Evolutionary conservation across 257 asterid genomes (phyloP).

Genomic region (Solanum ossicruentum): DNA sequence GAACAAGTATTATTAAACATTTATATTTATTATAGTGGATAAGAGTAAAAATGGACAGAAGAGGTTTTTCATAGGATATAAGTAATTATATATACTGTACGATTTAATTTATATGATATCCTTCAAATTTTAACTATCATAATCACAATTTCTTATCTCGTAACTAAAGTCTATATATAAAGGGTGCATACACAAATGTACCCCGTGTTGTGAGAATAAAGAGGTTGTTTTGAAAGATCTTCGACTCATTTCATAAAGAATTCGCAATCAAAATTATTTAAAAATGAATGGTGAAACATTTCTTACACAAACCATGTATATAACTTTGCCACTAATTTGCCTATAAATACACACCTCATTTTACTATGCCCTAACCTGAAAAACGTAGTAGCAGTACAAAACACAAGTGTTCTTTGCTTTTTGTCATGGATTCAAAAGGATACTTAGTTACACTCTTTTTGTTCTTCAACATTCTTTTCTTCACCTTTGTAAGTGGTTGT

Average conservation of each 20-base stretch:
- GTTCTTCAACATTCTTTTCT: constrained; percentile 28
- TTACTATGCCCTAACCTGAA: background rate
- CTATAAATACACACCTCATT: constrained; percentile 4
- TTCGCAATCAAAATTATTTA: background rate
- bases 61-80: too few relatives aligned
- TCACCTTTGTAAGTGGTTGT: constrained; percentile 33
- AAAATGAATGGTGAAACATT: background rate
- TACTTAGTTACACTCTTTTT: constrained; percentile 21
- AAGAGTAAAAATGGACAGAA: too few relatives aligned
- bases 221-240: background rate
- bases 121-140: too few relatives aligned
- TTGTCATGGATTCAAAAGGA: constrained; percentile 35
- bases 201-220: background rate
- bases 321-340: background rate
- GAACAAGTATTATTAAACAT: too few relatives aligned
- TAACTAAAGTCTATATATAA: too few relatives aligned
- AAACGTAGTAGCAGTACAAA: background rate
- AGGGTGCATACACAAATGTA: background rate
- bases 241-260: background rate
- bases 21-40: too few relatives aligned
- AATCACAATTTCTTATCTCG: too few relatives aligned
- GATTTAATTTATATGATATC: too few relatives aligned
- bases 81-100: too few relatives aligned
- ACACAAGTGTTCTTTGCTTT: background rate
- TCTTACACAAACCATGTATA: background rate